A percentile compares a stretch with the other conserved stretches of the same genome.
These are phyloP conservation scores for Anastatica hierochuntica DNA, from an alignment of 345 rosid genomes.

Conservation along the genomic window DNA sequence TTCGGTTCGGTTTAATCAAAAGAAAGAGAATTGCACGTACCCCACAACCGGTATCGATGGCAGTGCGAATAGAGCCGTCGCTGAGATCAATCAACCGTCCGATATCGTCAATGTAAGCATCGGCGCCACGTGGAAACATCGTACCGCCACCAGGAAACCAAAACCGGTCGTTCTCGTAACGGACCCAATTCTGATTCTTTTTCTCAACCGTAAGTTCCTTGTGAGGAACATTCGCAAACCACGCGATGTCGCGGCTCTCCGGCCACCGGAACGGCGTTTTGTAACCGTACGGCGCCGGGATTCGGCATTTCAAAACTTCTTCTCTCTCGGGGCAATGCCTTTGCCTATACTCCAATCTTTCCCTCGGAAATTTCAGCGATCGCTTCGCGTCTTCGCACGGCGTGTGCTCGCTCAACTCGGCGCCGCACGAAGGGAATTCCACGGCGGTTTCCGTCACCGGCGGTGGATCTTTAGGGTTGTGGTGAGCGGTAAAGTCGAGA, in stretches of 20 bases:
- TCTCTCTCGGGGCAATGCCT: constrained; percentile 44
- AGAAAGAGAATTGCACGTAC: constrained; percentile 34
- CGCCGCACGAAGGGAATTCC: constrained; percentile 49
- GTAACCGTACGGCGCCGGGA: constrained; percentile 80
- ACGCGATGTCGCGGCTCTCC: constrained; percentile 61
- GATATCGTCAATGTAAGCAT: constrained; percentile 69
- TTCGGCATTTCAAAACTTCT: constrained; percentile 48
- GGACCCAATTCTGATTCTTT: constrained; percentile 83
- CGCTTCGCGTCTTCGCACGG: constrained; percentile 71
- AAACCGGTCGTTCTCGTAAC: constrained; percentile 52
- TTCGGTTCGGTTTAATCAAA: neutral
- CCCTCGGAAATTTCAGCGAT: constrained; percentile 46
- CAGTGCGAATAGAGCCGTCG: constrained; percentile 83
- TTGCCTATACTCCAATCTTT: constrained; percentile 57
- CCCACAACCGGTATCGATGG: constrained; percentile 97
- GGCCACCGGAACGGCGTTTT: constrained; percentile 81
- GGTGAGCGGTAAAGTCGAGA: constrained; percentile 66
- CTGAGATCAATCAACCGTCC: constrained; percentile 65
- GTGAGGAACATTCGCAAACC: constrained; percentile 93
- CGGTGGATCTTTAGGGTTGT: constrained; percentile 39
- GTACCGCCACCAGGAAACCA: constrained; percentile 96
- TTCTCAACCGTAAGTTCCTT: constrained; percentile 81
- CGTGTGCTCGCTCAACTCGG: constrained; percentile 42
- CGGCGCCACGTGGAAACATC: constrained; percentile 87
- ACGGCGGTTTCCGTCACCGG: constrained; percentile 25